Percentiles rank a stretch among this genome's conserved stretches.
These are phyloP conservation scores for Vaccinium myrtillus DNA, from an alignment of 148 eudicot genomes.

Conservation along the genomic window DNA sequence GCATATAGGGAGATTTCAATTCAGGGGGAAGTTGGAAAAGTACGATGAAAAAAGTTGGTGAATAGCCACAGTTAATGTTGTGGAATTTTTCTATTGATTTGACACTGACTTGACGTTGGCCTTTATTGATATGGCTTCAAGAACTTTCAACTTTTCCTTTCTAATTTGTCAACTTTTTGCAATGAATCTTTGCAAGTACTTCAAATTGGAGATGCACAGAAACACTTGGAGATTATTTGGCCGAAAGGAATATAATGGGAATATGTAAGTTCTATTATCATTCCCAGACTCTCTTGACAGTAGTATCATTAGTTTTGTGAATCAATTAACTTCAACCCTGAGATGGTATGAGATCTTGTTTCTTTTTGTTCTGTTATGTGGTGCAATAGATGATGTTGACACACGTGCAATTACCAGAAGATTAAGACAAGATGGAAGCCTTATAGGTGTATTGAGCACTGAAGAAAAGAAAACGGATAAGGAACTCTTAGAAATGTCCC, in stretches of 20 bases:
- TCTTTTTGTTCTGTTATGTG: conserved; percentile 8
- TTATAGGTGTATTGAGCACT: conserved; percentile 91
- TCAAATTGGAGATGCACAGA: conserved; percentile 89
- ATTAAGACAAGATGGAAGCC: conserved; percentile 96
- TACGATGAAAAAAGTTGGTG: not conserved
- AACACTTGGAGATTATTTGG: conserved; percentile 77
- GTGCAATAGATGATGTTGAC: conserved; percentile 83
- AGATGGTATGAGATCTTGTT: conserved; percentile 1
- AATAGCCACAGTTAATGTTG: not conserved
- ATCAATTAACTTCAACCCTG: not conserved
- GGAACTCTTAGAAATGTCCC: conserved; percentile 81
- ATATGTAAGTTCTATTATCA: conserved; percentile 61
- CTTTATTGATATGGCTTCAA: not conserved
- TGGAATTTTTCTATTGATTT: not conserved
- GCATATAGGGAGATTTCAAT: not conserved
- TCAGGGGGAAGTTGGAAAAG: not conserved
- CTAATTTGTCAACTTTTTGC: not conserved
- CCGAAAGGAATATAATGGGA: conserved; percentile 90
- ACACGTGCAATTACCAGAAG: conserved; percentile 95
- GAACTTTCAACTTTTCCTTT: not conserved
- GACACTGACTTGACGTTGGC: not conserved
- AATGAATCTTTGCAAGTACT: conserved; percentile 45
- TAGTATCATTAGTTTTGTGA: not conserved
- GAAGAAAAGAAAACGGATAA: conserved; percentile 77
- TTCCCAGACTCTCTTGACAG: not conserved